Conservation (phyloP, 2,329 filamentous ascomycete species). For the Dothistroma pini region DNA sequence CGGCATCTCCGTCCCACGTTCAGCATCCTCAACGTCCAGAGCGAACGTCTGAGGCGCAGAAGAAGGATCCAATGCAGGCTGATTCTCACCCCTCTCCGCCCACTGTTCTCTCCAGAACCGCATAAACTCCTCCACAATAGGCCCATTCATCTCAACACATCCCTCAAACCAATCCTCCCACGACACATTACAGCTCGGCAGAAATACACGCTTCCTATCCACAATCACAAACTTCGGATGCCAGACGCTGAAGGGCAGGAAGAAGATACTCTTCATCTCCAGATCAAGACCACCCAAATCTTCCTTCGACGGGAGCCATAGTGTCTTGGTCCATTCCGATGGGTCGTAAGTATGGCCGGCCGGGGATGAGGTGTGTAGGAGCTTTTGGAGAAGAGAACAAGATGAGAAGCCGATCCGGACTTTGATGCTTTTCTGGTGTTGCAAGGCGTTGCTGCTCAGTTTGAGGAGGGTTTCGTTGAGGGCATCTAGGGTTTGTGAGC, state of each 20-base stretch:
- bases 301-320: slow-evolving; percentile 60
- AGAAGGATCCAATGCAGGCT: background rate
- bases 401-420: slow-evolving; percentile 76
- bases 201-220: slow-evolving; percentile 61
- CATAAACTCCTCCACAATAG: slow-evolving; percentile 59
- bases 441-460: slow-evolving; percentile 52
- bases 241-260: slow-evolving; percentile 79
- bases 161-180: slow-evolving; percentile 89
- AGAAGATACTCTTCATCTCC: slow-evolving; percentile 71
- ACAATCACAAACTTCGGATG: slow-evolving; percentile 79
- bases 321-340: slow-evolving; percentile 54
- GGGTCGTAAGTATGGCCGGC: slow-evolving; percentile 61
- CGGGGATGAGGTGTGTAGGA: slow-evolving; percentile 64
- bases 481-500: slow-evolving; percentile 57
- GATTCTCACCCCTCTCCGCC: slow-evolving; percentile 41
- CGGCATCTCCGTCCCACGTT: background rate
- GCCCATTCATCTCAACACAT: slow-evolving; percentile 63
- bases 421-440: slow-evolving; percentile 44
- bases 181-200: slow-evolving; percentile 80
- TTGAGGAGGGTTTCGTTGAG: slow-evolving; percentile 56
- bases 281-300: slow-evolving; percentile 61
- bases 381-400: slow-evolving; percentile 66
- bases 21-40: background rate
- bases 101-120: slow-evolving; percentile 68
- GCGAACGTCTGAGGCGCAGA: background rate